Base-by-base conservation (phyloP, 768 basidiomycete genomes). In the Rhizopogon vesiculosus region DNA sequence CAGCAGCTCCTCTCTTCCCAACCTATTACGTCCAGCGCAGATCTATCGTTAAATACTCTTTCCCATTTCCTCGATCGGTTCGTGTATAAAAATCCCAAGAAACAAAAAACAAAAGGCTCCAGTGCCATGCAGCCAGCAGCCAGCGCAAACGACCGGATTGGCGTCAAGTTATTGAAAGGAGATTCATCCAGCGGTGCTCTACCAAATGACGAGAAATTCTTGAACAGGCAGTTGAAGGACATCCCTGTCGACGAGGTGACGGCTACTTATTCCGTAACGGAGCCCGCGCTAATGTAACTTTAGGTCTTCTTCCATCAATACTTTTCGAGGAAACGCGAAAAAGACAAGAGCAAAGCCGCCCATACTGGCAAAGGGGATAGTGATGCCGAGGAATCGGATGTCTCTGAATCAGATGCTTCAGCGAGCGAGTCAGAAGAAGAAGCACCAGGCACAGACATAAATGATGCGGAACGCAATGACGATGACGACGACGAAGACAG, bases 61-160 rank as follows among this genome's bases (percentile, higher is more conserved):
- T 87, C 91, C 0, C 91, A 94, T 64, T 98, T 99, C 82, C 81
- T 98, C 41, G 97, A 98, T 67, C 84, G 95, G 2, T 98, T 98
- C 73, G 91, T 98, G 42, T 98, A 93, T 77, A 92, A 94, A 71
- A 98, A 98, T 68, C 87, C 94, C 1, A 98, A 98, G 75, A 86
- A 87, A 62, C 59, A 72, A 1, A 78, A 75, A 54, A 74, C 81
- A 7, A 87, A 85, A 65, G 95, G 94, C n/a, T 78, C 83, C 0
- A 91, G 88, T 58, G 89, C 91, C 53, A 98, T 98, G 97, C 96
- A 99, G 72, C 93, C 93, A n/a, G 84, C 86, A 1, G 88, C 89
- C 6, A 80, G 79, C 46, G 78, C 76, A 1, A 61, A 80, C n/a
- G 87, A 86, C 55, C 76, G 79, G 12, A 73, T 73, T 2, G 84